A percentile compares a stretch with the other conserved stretches of the same genome.
Conservation (phyloP, 2,329 filamentous ascomycete genomes). For the Aspergillus calidoustus region DNA sequence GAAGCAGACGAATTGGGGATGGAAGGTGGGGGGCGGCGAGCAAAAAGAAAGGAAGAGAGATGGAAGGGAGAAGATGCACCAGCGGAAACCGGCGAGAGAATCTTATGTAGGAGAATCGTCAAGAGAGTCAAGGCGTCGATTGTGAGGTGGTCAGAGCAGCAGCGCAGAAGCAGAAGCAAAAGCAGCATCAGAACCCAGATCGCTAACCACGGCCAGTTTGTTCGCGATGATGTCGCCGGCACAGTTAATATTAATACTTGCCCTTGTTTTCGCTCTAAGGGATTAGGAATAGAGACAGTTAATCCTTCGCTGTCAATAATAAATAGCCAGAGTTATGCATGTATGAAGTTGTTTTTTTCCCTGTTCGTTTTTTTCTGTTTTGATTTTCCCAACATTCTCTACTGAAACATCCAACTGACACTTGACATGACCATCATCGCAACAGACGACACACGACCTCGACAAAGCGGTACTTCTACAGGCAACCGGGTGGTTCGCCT, state of each 20-base stretch:
- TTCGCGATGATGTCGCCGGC: constrained; percentile 9
- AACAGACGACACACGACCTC: not conserved
- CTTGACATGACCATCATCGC: not conserved
- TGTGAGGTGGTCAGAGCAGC: constrained; percentile 14
- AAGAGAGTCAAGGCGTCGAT: constrained; percentile 11
- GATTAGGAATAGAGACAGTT: constrained; percentile 7
- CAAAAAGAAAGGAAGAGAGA: not conserved
- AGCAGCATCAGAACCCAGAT: not conserved
- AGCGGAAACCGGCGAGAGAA: not conserved
- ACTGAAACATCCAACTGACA: constrained; percentile 9
- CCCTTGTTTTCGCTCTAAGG: not conserved
- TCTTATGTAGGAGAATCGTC: constrained; percentile 10
- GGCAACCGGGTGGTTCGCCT: constrained; percentile 28
- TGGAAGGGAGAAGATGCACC: not conserved
- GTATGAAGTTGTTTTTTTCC: constrained; percentile 7
- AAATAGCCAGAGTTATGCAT: constrained; percentile 14
- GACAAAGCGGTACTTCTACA: constrained; percentile 11
- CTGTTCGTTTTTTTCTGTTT: constrained; percentile 2
- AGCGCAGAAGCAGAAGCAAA: not conserved
- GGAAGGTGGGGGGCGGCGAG: constrained; percentile 4
- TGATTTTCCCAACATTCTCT: constrained; percentile 1
- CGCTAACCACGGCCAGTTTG: not conserved
- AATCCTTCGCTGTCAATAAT: constrained; percentile 15
- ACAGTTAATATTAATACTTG: constrained; percentile 12
- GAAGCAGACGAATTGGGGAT: constrained; percentile 2